Conservation (phyloP, 768 basidiomycete species). For the Podaxis carcinomalis region DNA sequence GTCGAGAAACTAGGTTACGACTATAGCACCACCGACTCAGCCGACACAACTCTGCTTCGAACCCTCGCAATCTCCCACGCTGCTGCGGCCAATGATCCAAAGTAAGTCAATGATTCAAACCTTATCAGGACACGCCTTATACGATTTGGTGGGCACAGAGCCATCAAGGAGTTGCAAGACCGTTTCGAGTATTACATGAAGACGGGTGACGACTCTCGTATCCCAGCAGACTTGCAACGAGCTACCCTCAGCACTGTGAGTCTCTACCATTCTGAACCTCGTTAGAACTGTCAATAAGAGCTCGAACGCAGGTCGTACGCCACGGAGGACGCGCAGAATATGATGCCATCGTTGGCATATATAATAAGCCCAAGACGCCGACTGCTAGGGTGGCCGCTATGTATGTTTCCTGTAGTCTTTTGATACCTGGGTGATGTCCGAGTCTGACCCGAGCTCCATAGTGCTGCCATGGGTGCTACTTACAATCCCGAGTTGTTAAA, state of each 20-base stretch:
- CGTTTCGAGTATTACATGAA: conserved; percentile 71
- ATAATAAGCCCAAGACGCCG: conserved; percentile 71
- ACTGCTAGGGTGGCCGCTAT: conserved; percentile 68
- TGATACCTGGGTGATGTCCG: not conserved
- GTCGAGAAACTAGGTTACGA: conserved; percentile 79
- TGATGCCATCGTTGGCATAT: conserved; percentile 63
- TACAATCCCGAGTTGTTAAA: conserved; percentile 52
- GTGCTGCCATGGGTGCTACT: conserved; percentile 62
- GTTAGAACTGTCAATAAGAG: not conserved
- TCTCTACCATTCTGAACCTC: not conserved
- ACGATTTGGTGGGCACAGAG: conserved; percentile 38
- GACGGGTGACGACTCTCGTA: conserved; percentile 69
- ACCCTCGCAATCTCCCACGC: conserved; percentile 66
- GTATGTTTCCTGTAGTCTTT: conserved; percentile 30
- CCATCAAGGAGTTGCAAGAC: conserved; percentile 64
- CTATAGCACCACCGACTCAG: conserved; percentile 57
- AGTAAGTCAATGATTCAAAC: conserved; percentile 15
- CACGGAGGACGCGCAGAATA: conserved; percentile 75
- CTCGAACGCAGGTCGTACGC: conserved; percentile 52
- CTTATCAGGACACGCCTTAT: conserved; percentile 6
- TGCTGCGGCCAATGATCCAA: conserved; percentile 22
- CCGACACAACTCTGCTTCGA: conserved; percentile 68
- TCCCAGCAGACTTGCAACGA: conserved; percentile 75
- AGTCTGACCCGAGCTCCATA: conserved; percentile 23
- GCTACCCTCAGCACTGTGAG: conserved; percentile 51